Evolutionary conservation across 768 basidiomycete species (phyloP).

Genomic region (Boletus pseudopeckii): DNA sequence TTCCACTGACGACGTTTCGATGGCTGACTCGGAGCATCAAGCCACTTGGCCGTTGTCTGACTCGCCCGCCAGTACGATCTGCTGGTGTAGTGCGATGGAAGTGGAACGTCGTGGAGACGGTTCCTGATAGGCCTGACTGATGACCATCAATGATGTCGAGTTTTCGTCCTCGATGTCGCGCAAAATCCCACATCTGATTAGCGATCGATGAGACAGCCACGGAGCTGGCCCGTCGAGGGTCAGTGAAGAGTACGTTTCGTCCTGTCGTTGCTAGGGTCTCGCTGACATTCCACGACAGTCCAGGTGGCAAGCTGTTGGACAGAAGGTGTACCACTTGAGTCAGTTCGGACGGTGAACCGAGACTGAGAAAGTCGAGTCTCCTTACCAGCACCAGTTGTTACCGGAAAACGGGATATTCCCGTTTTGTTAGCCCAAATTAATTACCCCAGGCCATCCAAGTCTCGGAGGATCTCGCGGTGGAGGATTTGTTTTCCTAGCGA

Average conservation of each 20-base stretch:
- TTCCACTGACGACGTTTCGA: not conserved
- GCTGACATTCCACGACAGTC: slow-evolving; percentile 7
- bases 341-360: slow-evolving; percentile 3
- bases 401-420: slow-evolving; percentile 26
- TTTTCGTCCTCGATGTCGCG: not conserved
- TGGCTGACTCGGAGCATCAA: slow-evolving; percentile 4
- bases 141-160: slow-evolving; percentile 11
- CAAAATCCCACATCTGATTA: slow-evolving; percentile 6
- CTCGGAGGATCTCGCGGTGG: slow-evolving; percentile 21
- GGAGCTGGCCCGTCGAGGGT: slow-evolving; percentile 20
- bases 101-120: slow-evolving; percentile 14
- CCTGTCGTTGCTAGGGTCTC: rapidly evolving
- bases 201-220: slow-evolving; percentile 18
- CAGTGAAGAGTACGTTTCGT: slow-evolving; percentile 17
- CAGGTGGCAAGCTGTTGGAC: slow-evolving; percentile 12
- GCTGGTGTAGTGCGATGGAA: slow-evolving; percentile 6
- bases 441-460: slow-evolving; percentile 36
- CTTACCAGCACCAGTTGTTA: slow-evolving; percentile 13
- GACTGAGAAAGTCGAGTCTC: slow-evolving; percentile 1
- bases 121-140: not conserved
- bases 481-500: not conserved
- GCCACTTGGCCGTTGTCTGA: slow-evolving; percentile 21
- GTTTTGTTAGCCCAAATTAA: slow-evolving; percentile 32
- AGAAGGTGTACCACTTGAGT: not conserved
- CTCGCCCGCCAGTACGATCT: not conserved